Base-by-base conservation (phyloP, 2,329 filamentous ascomycete species). In the Aspergillus pseudonomiae region DNA sequence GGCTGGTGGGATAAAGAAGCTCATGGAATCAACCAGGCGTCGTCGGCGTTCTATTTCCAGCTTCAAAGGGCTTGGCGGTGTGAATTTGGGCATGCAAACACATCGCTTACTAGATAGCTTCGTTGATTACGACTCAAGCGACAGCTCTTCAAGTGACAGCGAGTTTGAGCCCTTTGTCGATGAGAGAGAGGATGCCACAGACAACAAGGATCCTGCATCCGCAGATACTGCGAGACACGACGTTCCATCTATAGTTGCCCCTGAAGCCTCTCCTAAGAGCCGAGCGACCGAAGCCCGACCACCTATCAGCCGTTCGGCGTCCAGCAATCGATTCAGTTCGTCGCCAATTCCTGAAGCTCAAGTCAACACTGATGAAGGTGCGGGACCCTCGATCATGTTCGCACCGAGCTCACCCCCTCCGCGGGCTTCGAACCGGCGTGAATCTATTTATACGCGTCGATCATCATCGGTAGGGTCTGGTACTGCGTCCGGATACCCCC, bases 331-430 rank as follows among this genome's bases (percentile, higher is more conserved):
- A 43, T 94, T 94, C 74, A 90, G 89, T 0, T 93, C 90, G 57
- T 88, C 87, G 6, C 88, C 91, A 0, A 87, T 92, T 0, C 92
- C 91, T 0, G 87, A 90, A 67, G 89, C 91, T 2, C 86, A 84
- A 64, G 84, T 93, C 26, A 86, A 86, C 3, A 81, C 82, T 1
- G 86, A 91, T 64, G 91, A 90, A 62, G 87, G 85, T 1, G 81
- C 85, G 0, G 89, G 88, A 0, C 89, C 89, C 1, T 89, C 85
- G 1, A 93, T 96, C 66, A 91, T 91, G 85, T 96, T 95, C 76
- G 87, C 86, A 11, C 82, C 88, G 59, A 73, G 69, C 36, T 69
- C 71, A 63, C 80, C 69, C 71, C 72, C 77, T 24, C 75, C 73
- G 30, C 77, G 73, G 9, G 67, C 69, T 21, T 60, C 69, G 16